A percentile compares a stretch with the other conserved stretches of the same genome.
Conservation (phyloP, 805 yeast genomes). For the Lipomyces japonicus region DNA sequence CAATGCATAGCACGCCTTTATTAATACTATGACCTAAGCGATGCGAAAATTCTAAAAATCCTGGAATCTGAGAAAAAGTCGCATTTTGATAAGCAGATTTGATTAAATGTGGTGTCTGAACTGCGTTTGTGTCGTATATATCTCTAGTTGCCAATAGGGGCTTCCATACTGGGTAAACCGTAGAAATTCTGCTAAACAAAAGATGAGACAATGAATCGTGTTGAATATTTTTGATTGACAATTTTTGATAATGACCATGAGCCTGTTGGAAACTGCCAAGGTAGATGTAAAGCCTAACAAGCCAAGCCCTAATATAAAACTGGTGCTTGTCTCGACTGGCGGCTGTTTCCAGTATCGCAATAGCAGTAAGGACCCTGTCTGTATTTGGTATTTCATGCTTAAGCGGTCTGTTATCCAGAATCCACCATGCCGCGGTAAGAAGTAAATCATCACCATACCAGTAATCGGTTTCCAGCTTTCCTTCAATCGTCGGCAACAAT, state of each 20-base stretch:
- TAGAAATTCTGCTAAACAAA: conserved; percentile 48
- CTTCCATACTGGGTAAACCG: conserved; percentile 43
- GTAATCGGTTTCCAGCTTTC: conserved; percentile 60
- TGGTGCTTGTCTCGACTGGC: conserved; percentile 61
- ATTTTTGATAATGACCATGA: conserved; percentile 46
- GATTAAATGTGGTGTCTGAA: conserved; percentile 51
- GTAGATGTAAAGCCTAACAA: conserved; percentile 57
- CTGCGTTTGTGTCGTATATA: conserved; percentile 47
- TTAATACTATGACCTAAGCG: conserved; percentile 52
- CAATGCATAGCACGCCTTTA: conserved; percentile 38
- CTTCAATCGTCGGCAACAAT: conserved; percentile 39
- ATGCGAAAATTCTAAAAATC: conserved; percentile 59
- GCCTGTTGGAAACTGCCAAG: conserved; percentile 57
- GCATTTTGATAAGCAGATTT: conserved; percentile 54
- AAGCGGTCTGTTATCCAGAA: conserved; percentile 34
- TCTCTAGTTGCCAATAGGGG: conserved; percentile 42
- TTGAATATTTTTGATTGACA: conserved; percentile 73
- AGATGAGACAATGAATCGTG: conserved; percentile 58
- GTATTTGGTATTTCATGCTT: conserved; percentile 30
- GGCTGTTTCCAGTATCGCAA: conserved; percentile 57
- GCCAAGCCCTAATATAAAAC: conserved; percentile 67
- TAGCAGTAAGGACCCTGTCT: conserved; percentile 39
- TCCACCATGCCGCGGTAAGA: conserved; percentile 46
- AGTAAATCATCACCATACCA: conserved; percentile 66
- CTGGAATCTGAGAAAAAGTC: conserved; percentile 62